Evolutionary conservation across 768 basidiomycete species (phyloP).

Genomic region (Agrocybe praecox): DNA sequence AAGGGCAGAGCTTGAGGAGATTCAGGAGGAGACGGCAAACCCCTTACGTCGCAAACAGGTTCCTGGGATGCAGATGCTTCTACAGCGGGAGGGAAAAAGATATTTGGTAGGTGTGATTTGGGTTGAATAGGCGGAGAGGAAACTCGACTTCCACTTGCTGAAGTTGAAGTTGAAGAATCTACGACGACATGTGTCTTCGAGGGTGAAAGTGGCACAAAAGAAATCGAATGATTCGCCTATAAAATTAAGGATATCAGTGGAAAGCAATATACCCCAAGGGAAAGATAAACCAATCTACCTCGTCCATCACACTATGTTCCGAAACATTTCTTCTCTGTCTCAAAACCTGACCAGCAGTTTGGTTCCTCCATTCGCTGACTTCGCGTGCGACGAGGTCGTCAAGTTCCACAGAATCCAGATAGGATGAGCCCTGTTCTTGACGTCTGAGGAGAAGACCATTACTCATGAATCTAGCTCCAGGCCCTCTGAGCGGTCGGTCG

Average conservation of each 20-base stretch:
- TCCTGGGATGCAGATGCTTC: neutral
- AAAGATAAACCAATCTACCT: constrained; percentile 37
- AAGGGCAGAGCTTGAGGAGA: neutral
- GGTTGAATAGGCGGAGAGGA: constrained; percentile 7
- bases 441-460: constrained; percentile 16
- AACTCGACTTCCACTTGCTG: constrained; percentile 10
- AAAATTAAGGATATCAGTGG: constrained; percentile 1
- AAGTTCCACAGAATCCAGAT: constrained; percentile 40
- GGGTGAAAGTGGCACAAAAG: constrained; percentile 49
- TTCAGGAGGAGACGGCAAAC: neutral
- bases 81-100: neutral
- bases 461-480: constrained; percentile 10
- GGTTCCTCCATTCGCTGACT: constrained; percentile 54
- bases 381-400: constrained; percentile 54
- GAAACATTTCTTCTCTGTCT: constrained; percentile 34
- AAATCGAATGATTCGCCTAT: constrained; percentile 47
- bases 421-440: constrained; percentile 8
- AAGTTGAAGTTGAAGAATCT: constrained; percentile 21
- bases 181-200: constrained; percentile 39
- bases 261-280: neutral
- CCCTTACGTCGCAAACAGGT: neutral
- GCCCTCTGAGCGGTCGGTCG: constrained; percentile 7
- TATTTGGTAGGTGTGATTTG: neutral
- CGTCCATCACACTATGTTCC: constrained; percentile 38
- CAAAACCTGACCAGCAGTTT: constrained; percentile 33